phyloP scores from a whole-genome alignment of 768 basidiomycete genomes.

The Termitomyces sp. region DNA sequence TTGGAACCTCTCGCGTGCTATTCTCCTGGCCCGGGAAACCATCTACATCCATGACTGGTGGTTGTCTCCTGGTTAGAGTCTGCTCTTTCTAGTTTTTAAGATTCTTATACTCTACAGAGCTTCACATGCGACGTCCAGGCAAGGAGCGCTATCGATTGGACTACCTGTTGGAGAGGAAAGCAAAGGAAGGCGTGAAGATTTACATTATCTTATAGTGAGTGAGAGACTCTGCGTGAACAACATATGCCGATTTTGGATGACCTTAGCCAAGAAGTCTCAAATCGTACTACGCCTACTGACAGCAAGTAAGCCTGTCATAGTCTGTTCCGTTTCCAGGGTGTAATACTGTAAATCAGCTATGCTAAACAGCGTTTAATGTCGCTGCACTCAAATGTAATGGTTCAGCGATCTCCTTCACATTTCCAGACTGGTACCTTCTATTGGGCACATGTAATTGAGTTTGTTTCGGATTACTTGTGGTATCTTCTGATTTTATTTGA shows the following conservation, averaged over 20 bases:
- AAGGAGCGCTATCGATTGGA: conserved; percentile 87
- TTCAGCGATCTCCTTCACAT: conserved; percentile 96
- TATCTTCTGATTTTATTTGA: conserved; percentile 1
- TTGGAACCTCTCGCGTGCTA: conserved; percentile 93
- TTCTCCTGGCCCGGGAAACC: conserved; percentile 78
- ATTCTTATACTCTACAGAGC: conserved; percentile 37
- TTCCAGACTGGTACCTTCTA: conserved; percentile 97
- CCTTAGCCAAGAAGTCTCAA: conserved; percentile 90
- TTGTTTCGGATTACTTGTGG: background rate
- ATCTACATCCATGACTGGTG: conserved; percentile 99
- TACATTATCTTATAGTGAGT: conserved; percentile 90
- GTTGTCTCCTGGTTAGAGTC: conserved; percentile 71
- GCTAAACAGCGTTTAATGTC: conserved; percentile 75
- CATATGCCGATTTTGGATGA: conserved; percentile 3
- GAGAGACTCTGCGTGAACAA: background rate
- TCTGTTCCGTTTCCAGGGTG: background rate
- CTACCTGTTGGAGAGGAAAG: conserved; percentile 80
- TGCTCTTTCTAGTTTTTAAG: background rate
- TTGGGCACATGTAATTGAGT: conserved; percentile 85
- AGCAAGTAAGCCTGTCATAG: conserved; percentile 58
- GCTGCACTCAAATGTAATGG: conserved; percentile 89
- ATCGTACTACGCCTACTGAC: conserved; percentile 88
- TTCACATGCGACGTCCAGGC: conserved; percentile 79
- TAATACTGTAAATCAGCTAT: conserved; percentile 43
- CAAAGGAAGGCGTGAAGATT: conserved; percentile 93